These are phyloP conservation scores for Stephania yunnanensis DNA, from an alignment of 164 flowering plant genomes.

Conservation along the genomic window DNA sequence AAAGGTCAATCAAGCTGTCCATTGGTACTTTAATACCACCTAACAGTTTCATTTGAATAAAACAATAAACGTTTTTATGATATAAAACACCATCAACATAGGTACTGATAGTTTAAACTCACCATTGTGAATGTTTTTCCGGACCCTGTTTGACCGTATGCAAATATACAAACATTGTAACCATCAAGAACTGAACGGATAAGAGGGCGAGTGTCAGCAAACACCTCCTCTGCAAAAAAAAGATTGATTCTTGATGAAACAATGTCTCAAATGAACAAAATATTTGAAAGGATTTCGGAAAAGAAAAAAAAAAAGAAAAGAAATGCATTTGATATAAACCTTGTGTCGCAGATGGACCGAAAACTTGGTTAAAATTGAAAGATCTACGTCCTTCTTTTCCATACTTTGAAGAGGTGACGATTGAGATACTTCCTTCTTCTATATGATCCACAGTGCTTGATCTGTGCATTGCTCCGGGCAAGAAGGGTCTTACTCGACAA, in stretches of 20 bases:
- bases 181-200: constrained; percentile 99
- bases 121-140: constrained; percentile 98
- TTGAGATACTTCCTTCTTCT: constrained; percentile 74
- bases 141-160: constrained; percentile 99
- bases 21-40: background rate
- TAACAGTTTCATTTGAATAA: background rate
- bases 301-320: background rate
- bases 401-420: constrained; percentile 55
- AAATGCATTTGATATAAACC: constrained; percentile 31
- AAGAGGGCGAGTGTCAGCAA: constrained; percentile 83
- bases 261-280: background rate
- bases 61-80: background rate
- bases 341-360: constrained; percentile 88
- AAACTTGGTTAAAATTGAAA: constrained; percentile 87
- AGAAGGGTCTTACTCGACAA: constrained; percentile 92
- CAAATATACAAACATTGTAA: constrained; percentile 95
- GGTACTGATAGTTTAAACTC: constrained; percentile 7
- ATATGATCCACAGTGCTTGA: constrained; percentile 60
- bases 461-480: constrained; percentile 50
- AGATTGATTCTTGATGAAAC: background rate
- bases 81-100: background rate
- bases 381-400: constrained; percentile 69
- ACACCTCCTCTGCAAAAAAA: constrained; percentile 71
- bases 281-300: background rate
- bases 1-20: background rate